phyloP scores from a whole-genome alignment of 1,284 basidiomycete species.

The Leccinum subatratum region DNA sequence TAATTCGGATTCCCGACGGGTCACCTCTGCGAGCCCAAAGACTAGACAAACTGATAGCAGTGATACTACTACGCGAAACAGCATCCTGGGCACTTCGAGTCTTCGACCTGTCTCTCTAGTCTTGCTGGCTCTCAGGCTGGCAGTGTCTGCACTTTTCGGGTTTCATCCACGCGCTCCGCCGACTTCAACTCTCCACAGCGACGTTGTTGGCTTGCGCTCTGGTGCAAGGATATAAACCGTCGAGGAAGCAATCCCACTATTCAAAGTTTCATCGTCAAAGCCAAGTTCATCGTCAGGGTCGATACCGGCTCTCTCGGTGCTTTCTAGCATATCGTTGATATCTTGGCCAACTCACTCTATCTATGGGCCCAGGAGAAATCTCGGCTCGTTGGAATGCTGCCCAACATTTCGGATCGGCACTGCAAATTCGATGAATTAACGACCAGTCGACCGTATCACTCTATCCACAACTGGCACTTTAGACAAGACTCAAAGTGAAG shows the following conservation, averaged over 20 bases:
- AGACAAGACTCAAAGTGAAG: slow-evolving; percentile 1
- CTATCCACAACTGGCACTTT: slow-evolving; percentile 8
- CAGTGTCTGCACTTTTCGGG: too few relatives aligned
- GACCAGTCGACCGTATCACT: slow-evolving; percentile 46
- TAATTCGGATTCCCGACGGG: too few relatives aligned
- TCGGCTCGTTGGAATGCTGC: slow-evolving; percentile 37
- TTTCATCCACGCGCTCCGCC: too few relatives aligned
- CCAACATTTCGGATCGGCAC: slow-evolving; percentile 18
- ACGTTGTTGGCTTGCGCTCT: too few relatives aligned
- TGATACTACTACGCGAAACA: too few relatives aligned
- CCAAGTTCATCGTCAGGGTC: slow-evolving; percentile 38
- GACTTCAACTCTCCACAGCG: too few relatives aligned
- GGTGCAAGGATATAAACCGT: slow-evolving; percentile 38
- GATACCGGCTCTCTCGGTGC: slow-evolving; percentile 54
- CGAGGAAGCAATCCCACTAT: slow-evolving; percentile 45
- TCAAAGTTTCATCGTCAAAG: slow-evolving; percentile 58
- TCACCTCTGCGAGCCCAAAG: too few relatives aligned
- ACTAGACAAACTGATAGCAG: too few relatives aligned
- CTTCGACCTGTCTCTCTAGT: too few relatives aligned
- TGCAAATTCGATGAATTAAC: slow-evolving; percentile 47
- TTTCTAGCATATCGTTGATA: slow-evolving; percentile 20
- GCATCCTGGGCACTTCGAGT: too few relatives aligned
- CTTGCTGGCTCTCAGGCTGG: too few relatives aligned
- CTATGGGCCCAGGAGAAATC: slow-evolving; percentile 39
- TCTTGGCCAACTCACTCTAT: slow-evolving; percentile 1